Conservation (phyloP, 2,329 filamentous ascomycete genomes). For the Aspergillus ochraceoroseus region DNA sequence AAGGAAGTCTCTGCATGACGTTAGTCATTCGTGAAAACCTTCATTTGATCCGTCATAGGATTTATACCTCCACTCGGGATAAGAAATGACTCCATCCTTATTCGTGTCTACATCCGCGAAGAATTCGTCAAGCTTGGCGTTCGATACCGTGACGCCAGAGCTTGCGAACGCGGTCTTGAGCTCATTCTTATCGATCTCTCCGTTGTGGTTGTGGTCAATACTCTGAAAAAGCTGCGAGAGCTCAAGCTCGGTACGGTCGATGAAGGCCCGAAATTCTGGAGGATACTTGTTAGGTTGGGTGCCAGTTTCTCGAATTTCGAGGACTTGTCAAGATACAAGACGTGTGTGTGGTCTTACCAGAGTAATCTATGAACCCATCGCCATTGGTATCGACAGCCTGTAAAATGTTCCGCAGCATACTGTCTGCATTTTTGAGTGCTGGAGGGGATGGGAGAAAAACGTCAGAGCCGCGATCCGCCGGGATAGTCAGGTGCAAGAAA, state of each 20-base stretch:
- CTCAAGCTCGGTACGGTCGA: conserved; percentile 79
- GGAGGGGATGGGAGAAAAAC: conserved; percentile 19
- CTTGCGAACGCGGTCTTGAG: conserved; percentile 70
- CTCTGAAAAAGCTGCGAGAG: conserved; percentile 74
- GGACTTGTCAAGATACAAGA: conserved; percentile 13
- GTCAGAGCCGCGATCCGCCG: conserved; percentile 14
- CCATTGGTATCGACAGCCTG: conserved; percentile 76
- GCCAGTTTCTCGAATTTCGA: conserved; percentile 18
- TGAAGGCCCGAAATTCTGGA: conserved; percentile 85
- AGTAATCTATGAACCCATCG: conserved; percentile 85
- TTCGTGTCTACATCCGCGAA: conserved; percentile 87
- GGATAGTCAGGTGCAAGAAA: conserved; percentile 24
- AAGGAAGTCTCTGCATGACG: conserved; percentile 69
- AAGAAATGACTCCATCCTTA: conserved; percentile 78
- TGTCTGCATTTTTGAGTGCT: conserved; percentile 87
- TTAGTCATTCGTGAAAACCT: conserved; percentile 13
- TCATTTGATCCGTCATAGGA: conserved; percentile 4
- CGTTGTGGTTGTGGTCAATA: conserved; percentile 82
- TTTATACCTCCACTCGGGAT: conserved; percentile 92
- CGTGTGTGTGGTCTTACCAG: conserved; percentile 56
- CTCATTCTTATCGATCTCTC: conserved; percentile 81
- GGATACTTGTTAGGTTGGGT: conserved; percentile 21
- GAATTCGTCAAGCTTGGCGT: conserved; percentile 72
- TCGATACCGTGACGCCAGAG: conserved; percentile 73
- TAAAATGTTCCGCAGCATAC: conserved; percentile 75